Evolutionary conservation across 176 grass and related monocot species (phyloP), one percentile per base, ranked within the genome.

Genomic region (Aegilops longissima): DNA sequence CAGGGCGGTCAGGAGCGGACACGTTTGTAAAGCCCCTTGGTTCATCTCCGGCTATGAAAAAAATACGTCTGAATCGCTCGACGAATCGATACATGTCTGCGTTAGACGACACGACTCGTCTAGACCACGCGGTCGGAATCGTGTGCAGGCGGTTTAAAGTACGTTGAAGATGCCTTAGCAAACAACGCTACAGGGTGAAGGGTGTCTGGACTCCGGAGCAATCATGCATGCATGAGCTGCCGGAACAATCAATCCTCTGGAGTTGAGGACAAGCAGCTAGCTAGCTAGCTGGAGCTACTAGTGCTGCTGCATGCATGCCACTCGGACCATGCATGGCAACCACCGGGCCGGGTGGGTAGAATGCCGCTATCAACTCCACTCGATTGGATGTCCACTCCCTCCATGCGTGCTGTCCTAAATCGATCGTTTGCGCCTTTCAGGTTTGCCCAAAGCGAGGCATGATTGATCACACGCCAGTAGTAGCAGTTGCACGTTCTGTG

Each of bases 261-360:
- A 61, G 51, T 21, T 4, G 17, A 18, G 21, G 49, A 59, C 49
- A 72, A 59, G 54, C 54, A 61, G 42, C 36, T 8, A 69, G 65
- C 65, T 35, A 69, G 66, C 42, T 18, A 8, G 20, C 16, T 56
- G 2, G 18, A 36, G 30, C 16, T 54, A 18, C 5, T 18, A 54
- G 51, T 16, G 49, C 5, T 38, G 7, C 31, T 49, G 45, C 45
- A 13, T 20, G 31, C 10, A 36, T 31, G 7, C 71, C 10, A 45
- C 70, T 23, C 10, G n/a, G 27, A 66, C 2, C 39, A 40, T 40
- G 39, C 54, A 64, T 27, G 21, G 44, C 66, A 89, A 52, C 84
- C 31, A 83, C 84, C 80, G 73, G 80, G 74, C 12, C 45, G 47
- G 47, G 47, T 87, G 3, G 89, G 86, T 87, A 59, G 42, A 42